Base-by-base conservation (phyloP, 805 yeast genomes). In the Maudiozyma saulgeensis region DNA sequence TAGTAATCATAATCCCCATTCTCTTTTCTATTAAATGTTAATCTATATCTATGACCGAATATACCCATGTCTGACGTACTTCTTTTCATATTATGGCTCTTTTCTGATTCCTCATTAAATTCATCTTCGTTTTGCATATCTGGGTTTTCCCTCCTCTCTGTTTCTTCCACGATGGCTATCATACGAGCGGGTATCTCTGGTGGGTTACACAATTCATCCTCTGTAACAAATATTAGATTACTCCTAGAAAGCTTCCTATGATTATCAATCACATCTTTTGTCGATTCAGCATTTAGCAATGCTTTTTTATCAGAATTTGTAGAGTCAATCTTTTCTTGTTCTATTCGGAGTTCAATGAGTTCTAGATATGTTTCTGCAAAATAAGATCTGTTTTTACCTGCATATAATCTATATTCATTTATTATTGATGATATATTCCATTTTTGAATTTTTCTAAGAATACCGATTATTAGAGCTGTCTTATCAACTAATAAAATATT, bases 371-470 rank as follows among this genome's bases (percentile, higher is more conserved):
- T 82, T 61, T 90, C 96, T 19, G 88, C 87, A 55, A 77, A 79
- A 62, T 88, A 89, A 58, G 82, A 88, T 43, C 84, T 74, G 56
- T 84, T 80, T 55, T 78, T 79, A 31, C 88, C 85, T 19, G 87
- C 74, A 64, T 80, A 86, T 8, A 86, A 73, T 47, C 96, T 72
- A 66, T 88, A 93, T 64, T 91, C 98, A 57, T 83, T 84, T 21
- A 89, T 77, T 5, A 91, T 80, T 18, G 95, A 82, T 23, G 90
- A 80, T 61, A 84, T 84, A 57, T 81, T 83, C 98, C 97, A 91
- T 67, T 84, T 84, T 66, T 87, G 93, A 39, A 90, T 72, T 62
- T 84, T 82, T 46, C 99, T 72, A 34, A 93, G 68, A 2, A 90
- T 72, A 0, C 97, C 96, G 11, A 88, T 78, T 18, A 90, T 74